Conservation (phyloP, 306 rosid species). For the barrel medic (Medicago truncatula) region MtrunA17r5.0-ANR NC_053044.1:42766501-42767000, state of each 20-base stretch:
- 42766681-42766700: conserved; percentile 77
- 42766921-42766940: conserved; percentile 64
- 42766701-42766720: conserved; percentile 65
- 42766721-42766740: conserved; percentile 78
- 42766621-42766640: conserved; percentile 82
- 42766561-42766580: conserved; percentile 75
- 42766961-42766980: conserved; percentile 61
- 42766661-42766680: conserved; percentile 97
- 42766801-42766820: conserved; percentile 73
- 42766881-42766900: conserved; percentile 61
- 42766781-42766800: conserved; percentile 72
- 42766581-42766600: conserved; percentile 81
- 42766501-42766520: conserved; percentile 58
- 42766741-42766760: conserved; percentile 55
- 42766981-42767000: conserved; percentile 65
- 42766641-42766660: conserved; percentile 83
- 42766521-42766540: conserved; percentile 62
- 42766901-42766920: conserved; percentile 71
- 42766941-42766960: conserved; percentile 49
- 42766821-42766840: conserved; percentile 65
- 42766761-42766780: conserved; percentile 67
- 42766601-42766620: conserved; percentile 89
- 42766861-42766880: conserved; percentile 72
- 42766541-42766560: conserved; percentile 65
- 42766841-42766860: conserved; percentile 75